Base-by-base conservation (phyloP, 179 eudicot species). In the Nepenthes alata region DNA sequence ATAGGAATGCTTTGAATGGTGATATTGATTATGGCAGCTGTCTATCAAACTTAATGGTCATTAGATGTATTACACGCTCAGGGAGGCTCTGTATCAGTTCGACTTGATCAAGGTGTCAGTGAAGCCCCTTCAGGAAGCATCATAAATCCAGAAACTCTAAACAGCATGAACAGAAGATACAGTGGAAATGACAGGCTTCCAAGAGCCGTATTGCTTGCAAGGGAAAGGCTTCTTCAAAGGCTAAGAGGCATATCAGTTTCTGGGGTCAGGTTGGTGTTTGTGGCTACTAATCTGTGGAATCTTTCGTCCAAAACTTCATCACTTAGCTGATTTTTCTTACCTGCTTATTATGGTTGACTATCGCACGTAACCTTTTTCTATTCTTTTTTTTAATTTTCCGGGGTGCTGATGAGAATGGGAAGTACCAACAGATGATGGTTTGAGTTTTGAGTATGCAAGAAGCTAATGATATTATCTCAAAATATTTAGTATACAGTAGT, bases 221-320 rank as follows among this genome's bases (percentile, higher is more conserved):
- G 82, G 74, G 93, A 90, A 80, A 85, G 97, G 74, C 97, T 90
- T 70, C 67, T 90, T 60, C 86, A 87, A 59, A 80, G 97, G 64
- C 65, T 90, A 60, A 80, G 91, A 77, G 85, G 93, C 64, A 81
- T 79, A 6, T 68, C 87, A 65, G 65, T 77, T 71, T 73, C 88
- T 60, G 74, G 70, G 51, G 68, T 49, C 81, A 84, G 97, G 97
- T 91, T 69, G 44, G 78, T 75, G 34, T 3, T 36, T 56, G 8
- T 36, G n/a, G 13, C 49, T 39, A 1, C 41, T 62, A 35, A 9
- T 52, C 2, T 61, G 5, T 47, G 51, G 5, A 60, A 14, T 5
- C 14, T 11, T 44, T 59, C 11, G 2, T 13, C 36, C 36, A 25
- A 25, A 25, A 0, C 25, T 25, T 25, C 25, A 25, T 25, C 25